Evolutionary conservation across 306 rosid species (phyloP).

Genomic region (Datisca glomerata): DNA sequence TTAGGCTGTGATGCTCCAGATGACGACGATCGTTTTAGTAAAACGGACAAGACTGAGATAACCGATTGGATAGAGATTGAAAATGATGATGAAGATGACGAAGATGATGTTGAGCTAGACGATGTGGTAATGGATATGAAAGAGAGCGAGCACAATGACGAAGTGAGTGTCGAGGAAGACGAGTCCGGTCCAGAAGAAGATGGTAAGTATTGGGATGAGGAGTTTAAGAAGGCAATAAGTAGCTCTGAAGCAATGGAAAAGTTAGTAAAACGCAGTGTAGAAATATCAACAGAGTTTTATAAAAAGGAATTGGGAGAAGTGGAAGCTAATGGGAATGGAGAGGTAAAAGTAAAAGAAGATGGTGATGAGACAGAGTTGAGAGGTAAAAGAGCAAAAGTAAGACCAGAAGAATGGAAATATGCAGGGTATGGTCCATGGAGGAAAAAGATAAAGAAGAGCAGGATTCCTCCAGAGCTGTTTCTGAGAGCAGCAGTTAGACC

Average conservation of each 20-base stretch:
- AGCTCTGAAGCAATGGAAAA: constrained; percentile 71
- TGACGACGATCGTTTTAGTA: constrained; percentile 28
- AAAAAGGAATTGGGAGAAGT: constrained; percentile 9
- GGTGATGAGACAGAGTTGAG: constrained; percentile 62
- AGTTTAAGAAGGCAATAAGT: constrained; percentile 36
- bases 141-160: constrained; percentile 23
- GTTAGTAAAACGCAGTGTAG: constrained; percentile 26
- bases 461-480: constrained; percentile 71
- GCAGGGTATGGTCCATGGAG: constrained; percentile 72
- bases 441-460: constrained; percentile 63
- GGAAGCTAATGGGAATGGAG: background rate
- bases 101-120: constrained; percentile 13
- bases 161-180: constrained; percentile 17
- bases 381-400: constrained; percentile 63
- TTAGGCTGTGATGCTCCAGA: constrained; percentile 97
- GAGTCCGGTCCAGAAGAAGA: constrained; percentile 20
- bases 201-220: constrained; percentile 38
- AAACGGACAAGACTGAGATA: constrained; percentile 37
- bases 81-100: constrained; percentile 15
- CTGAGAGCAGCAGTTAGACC: constrained; percentile 69
- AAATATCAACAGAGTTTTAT: constrained; percentile 14
- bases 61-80: constrained; percentile 75
- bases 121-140: constrained; percentile 34
- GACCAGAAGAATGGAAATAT: constrained; percentile 70
- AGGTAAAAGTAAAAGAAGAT: too few species aligned